Percentiles rank a stretch among this genome's conserved stretches.
phyloP scores from a whole-genome alignment of 768 basidiomycete genomes.

The Coprinellus aureogranulatus region DNA sequence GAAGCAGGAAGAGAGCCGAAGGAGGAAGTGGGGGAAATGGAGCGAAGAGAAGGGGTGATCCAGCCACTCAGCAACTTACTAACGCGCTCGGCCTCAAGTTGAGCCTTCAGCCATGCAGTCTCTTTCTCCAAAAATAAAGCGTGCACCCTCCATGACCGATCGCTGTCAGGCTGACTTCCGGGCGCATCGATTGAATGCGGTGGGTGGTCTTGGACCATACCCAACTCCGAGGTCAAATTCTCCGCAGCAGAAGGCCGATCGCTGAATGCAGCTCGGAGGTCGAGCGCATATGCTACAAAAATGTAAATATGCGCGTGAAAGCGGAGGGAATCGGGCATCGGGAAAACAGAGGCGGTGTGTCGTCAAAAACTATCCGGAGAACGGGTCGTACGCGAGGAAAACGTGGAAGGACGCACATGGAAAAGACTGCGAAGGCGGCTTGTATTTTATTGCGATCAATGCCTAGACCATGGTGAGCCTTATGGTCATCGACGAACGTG shows the following conservation, averaged over 20 bases:
- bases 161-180: conserved; percentile 9
- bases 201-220: too few relatives aligned
- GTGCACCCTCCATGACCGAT: conserved; percentile 37
- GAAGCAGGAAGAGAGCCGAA: too few relatives aligned
- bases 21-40: not conserved
- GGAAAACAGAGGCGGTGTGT: too few relatives aligned
- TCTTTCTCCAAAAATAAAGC: conserved; percentile 43
- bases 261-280: conserved; percentile 36
- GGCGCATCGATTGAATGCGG: too few relatives aligned
- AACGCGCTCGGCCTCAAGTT: conserved; percentile 40
- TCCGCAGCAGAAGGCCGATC: conserved; percentile 13
- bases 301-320: not conserved
- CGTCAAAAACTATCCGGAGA: too few relatives aligned
- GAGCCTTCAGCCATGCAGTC: conserved; percentile 32
- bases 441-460: conserved; percentile 43
- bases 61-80: conserved; percentile 27
- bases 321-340: not conserved
- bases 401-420: conserved; percentile 30
- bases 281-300: conserved; percentile 42
- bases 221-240: not conserved
- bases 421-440: conserved; percentile 40
- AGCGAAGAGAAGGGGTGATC: not conserved
- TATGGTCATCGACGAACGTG: not conserved
- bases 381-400: not conserved
- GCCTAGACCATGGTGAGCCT: conserved; percentile 35